These are phyloP conservation scores for Penicillium cinerascens DNA, from an alignment of 495 filamentous ascomycete species.

Conservation along the genomic window DNA sequence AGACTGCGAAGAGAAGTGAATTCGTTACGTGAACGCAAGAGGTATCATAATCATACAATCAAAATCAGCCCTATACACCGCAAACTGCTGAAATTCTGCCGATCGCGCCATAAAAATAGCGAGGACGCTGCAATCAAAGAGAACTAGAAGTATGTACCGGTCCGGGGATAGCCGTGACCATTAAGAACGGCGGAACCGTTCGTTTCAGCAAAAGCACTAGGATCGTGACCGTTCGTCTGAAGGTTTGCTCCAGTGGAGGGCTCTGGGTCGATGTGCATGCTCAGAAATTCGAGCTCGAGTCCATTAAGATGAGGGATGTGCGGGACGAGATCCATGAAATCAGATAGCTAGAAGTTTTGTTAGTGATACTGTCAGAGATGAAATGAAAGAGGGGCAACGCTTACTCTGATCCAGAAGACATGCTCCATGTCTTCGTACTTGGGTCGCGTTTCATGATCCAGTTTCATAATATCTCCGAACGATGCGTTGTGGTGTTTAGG, in stretches of 20 bases:
- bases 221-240: conserved; percentile 34
- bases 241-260: conserved; percentile 16
- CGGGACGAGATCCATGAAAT: conserved; percentile 70
- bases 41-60: conserved; percentile 54
- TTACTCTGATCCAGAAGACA: conserved; percentile 76
- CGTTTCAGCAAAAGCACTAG: conserved; percentile 20
- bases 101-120: conserved; percentile 22
- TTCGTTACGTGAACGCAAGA: conserved; percentile 36
- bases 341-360: conserved; percentile 53
- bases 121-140: conserved; percentile 24
- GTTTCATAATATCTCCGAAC: conserved; percentile 43
- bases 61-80: conserved; percentile 39
- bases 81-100: conserved; percentile 17
- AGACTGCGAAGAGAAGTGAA: conserved; percentile 22
- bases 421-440: conserved; percentile 56
- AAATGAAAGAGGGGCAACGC: conserved; percentile 3
- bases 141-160: conserved; percentile 48
- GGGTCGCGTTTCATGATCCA: conserved; percentile 45
- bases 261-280: conserved; percentile 48
- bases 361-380: background rate
- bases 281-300: conserved; percentile 50
- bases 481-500: conserved; percentile 33
- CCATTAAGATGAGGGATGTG: conserved; percentile 66
- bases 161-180: conserved; percentile 37
- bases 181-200: conserved; percentile 31